phyloP scores from a whole-genome alignment of 176 grass and related monocot genomes.

The Saccharum officinarum region DNA sequence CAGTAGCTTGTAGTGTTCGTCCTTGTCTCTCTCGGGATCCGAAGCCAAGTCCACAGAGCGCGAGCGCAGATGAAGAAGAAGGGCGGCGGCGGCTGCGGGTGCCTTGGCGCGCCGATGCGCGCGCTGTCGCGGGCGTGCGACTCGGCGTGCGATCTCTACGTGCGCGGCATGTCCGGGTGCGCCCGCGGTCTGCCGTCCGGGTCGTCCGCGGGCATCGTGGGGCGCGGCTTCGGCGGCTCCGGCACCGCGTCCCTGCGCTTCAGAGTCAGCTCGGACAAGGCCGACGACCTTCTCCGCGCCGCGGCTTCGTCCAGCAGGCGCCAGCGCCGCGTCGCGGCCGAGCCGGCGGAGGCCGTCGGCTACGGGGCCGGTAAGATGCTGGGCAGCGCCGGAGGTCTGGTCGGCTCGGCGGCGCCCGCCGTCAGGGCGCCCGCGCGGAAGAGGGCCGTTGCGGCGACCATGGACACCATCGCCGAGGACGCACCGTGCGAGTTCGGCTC shows the following conservation, averaged over 20 bases:
- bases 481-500: conserved; percentile 45
- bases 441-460: conserved; percentile 5
- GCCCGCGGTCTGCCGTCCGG: conserved; percentile 25
- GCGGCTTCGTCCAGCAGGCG: conserved; percentile 14
- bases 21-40: background rate
- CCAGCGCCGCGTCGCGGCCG: conserved; percentile 37
- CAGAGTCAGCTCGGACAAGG: conserved; percentile 25
- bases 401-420: background rate
- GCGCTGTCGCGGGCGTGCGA: conserved; percentile 57
- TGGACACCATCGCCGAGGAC: conserved; percentile 55
- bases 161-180: conserved; percentile 55
- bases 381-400: background rate
- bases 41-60: conserved; percentile 2
- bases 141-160: conserved; percentile 65
- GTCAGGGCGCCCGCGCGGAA: background rate
- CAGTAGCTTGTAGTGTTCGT: background rate
- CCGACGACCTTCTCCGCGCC: conserved; percentile 52
- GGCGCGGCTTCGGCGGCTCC: conserved; percentile 38
- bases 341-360: background rate
- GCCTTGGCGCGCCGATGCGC: conserved; percentile 43
- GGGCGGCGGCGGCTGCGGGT: conserved; percentile 21
- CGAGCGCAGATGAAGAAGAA: conserved; percentile 25
- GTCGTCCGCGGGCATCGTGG: background rate
- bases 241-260: background rate
- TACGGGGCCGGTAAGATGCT: background rate